Base-by-base conservation (phyloP, 495 filamentous ascomycete genomes). In the Trypethelium eluteriae region DNA sequence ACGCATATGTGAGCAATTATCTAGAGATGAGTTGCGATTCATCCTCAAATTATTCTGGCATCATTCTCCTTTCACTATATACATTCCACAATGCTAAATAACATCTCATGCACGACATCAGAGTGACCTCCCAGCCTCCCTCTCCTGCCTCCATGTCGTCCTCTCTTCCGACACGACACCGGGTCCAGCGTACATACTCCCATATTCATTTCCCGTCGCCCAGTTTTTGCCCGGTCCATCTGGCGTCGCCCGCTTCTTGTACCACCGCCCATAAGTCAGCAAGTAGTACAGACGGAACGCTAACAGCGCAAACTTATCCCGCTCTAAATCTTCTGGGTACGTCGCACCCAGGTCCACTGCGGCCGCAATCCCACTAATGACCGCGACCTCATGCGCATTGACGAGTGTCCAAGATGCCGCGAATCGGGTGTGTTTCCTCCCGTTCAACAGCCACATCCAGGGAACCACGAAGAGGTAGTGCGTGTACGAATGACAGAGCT, bases 331-430 rank as follows among this genome's bases (percentile, higher is more conserved):
- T 35, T 82, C 83, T 65, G 74, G 74, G 63, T 93, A 93, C n/a
- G 80, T 78, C 0, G 89, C 90, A 0, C 90, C 90, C n/a, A 95
- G 76, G 57, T 88, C 81, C 41, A 88, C 87, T 2, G 91, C 90
- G 1, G 90, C 90, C 16, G 90, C 87, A 47, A 93, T 88, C 0
- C 90, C 90, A 66, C 85, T 88, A 47, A 93, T 85, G 61, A 85
- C 84, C 0, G 90, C 90, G 38, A 91, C 82, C 72, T 95, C 90
- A 67, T 95, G 90, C 78, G 90, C 89, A 69, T 95, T 95, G 74
- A 93, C 85, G 75, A 95, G 76, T 1, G 90, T 93, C 90, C 90
- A 95, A 38, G 82, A 79, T 1, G 85, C 87, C 3, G 89, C 90
- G 71, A 85, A 93, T 10, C 81, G 76, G 0, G 89, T 93, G 38